phyloP scores from a whole-genome alignment of 148 eudicot genomes.

The Talinum fruticosum region DNA sequence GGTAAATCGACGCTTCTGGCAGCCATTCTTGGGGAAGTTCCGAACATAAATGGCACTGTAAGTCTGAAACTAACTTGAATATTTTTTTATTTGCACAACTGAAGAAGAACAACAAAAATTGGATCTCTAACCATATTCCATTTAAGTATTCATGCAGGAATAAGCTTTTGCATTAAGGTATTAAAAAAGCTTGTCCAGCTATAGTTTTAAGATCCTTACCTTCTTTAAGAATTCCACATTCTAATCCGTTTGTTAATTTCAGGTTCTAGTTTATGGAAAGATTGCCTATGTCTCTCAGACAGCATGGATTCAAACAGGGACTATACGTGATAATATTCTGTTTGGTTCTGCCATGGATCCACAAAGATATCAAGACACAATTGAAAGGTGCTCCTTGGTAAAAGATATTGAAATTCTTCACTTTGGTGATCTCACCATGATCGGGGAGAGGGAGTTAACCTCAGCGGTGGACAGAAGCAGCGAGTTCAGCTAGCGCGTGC shows the following conservation, averaged over 20 bases:
- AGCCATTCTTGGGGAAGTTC: constrained; percentile 60
- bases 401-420: constrained; percentile 54
- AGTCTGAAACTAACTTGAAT: constrained; percentile 12
- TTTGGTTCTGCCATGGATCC: constrained; percentile 51
- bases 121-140: neutral
- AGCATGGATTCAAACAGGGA: constrained; percentile 74
- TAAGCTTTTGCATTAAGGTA: neutral
- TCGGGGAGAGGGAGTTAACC: constrained; percentile 70
- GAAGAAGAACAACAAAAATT: neutral
- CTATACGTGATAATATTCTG: constrained; percentile 55
- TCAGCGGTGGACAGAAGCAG: constrained; percentile 71
- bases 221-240: neutral
- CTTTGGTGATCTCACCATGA: constrained; percentile 49
- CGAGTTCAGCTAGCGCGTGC: constrained; percentile 66
- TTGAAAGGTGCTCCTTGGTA: constrained; percentile 41
- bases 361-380: constrained; percentile 36
- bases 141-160: neutral
- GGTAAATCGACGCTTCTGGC: constrained; percentile 68
- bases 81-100: neutral
- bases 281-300: constrained; percentile 61
- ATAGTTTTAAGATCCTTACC: neutral
- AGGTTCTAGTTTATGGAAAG: constrained; percentile 50
- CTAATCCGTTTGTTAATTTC: constrained; percentile 15
- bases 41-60: constrained; percentile 41
- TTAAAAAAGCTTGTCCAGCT: neutral